Evolutionary conservation across 768 basidiomycete species (phyloP), one percentile per base, ranked within the genome.

Genomic region (Crucibulum laeve): DNA sequence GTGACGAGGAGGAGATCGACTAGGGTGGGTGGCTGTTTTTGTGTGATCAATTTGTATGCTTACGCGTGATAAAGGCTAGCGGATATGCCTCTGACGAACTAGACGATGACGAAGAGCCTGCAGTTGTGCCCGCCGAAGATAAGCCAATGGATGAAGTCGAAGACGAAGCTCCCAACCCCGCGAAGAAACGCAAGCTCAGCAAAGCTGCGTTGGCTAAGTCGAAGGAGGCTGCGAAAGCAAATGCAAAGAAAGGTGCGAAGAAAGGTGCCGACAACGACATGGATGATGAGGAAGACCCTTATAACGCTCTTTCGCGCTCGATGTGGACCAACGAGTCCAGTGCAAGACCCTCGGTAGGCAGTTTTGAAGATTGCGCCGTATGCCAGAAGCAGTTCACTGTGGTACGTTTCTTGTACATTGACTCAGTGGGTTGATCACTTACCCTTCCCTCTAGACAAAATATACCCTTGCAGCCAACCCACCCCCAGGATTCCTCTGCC

Each of bases 361-460:
- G 80, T 50, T 87, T 94, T 43, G 82, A 82, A 51, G 68, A 74
- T 5, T 99, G 96, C 57, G 88, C 82, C 1, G 75, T 76, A 43
- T 99, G 95, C 60, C 72, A 75, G 40, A 84, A 87, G 46, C 80
- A 84, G 52, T 96, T 95, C 58, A 91, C 90, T 13, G 87, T 94
- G 56, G 95, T 96, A 61, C 45, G 82, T 74, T 25, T 25, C 8
- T 11, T 40, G 25, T 45, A 4, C 15, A 3, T 15, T 15, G 4
- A 30, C 10, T 28, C 25, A 32, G 18, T 43, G 33, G 4, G 18
- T 17, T 6, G n/a, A 15, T 28, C 14, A 21, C 25, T 34, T 25
- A 18, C 26, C 3, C 2, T 32, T 32, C 38, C 37, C 25, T 35
- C 25, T 50, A 94, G 92, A 93, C 89, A 1, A 84, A 80, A 54